Evolutionary conservation across 2,329 filamentous ascomycete species (phyloP).

Genomic region (Fusarium devonianum): DNA sequence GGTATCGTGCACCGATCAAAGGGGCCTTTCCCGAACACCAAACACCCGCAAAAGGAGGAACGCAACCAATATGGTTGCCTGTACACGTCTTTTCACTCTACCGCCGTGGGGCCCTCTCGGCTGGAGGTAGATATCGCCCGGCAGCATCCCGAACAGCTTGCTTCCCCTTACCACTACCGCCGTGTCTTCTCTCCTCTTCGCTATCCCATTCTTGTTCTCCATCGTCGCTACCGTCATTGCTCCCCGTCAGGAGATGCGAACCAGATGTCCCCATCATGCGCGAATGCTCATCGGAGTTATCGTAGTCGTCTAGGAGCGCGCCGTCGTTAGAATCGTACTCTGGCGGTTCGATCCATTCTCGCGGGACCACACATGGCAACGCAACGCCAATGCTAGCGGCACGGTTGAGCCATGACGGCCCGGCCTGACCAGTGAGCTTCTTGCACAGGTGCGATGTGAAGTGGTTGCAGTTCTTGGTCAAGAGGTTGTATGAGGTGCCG

Average conservation of each 20-base stretch:
- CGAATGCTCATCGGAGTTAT: slow-evolving; percentile 60
- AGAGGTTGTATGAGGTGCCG: slow-evolving; percentile 79
- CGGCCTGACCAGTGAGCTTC: slow-evolving; percentile 72
- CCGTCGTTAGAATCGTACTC: slow-evolving; percentile 78
- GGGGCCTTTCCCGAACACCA: slow-evolving; percentile 28
- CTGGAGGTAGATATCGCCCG: slow-evolving; percentile 58
- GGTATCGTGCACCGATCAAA: slow-evolving; percentile 40
- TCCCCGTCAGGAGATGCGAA: slow-evolving; percentile 44
- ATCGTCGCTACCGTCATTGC: slow-evolving; percentile 40
- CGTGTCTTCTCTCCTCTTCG: slow-evolving; percentile 53
- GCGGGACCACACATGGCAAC: slow-evolving; percentile 81
- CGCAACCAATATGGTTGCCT: neutral
- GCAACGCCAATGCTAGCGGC: slow-evolving; percentile 84
- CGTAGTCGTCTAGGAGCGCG: slow-evolving; percentile 67
- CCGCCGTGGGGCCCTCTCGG: slow-evolving; percentile 58
- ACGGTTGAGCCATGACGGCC: slow-evolving; percentile 80
- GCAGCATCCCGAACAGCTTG: slow-evolving; percentile 56
- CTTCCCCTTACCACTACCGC: slow-evolving; percentile 54
- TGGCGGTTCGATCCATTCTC: slow-evolving; percentile 81
- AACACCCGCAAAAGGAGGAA: slow-evolving; percentile 35
- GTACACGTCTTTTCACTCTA: neutral
- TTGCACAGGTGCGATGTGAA: slow-evolving; percentile 81
- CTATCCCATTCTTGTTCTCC: slow-evolving; percentile 54
- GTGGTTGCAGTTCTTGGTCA: slow-evolving; percentile 88
- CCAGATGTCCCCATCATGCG: slow-evolving; percentile 62